A percentile compares a stretch with the other conserved stretches of the same genome.
Evolutionary conservation across 1,139 yeast genomes (phyloP).

Genomic region (Yamadazyma dendronema): DNA sequence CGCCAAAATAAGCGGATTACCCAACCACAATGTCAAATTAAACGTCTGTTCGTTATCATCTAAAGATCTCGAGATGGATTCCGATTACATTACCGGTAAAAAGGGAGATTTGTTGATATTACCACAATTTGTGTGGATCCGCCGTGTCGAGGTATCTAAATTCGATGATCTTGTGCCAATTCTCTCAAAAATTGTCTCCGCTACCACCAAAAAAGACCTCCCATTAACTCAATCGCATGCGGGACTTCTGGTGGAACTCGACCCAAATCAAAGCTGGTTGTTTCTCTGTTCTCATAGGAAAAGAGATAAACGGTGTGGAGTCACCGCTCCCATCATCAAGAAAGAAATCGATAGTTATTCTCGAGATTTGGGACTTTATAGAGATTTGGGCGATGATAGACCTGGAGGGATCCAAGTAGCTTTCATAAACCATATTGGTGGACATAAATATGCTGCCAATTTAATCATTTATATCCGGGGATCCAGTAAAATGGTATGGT

Average conservation of each 20-base stretch:
- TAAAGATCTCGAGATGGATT: slow-evolving; percentile 34
- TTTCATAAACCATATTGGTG: slow-evolving; percentile 86
- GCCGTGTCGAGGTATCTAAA: slow-evolving; percentile 44
- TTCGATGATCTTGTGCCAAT: slow-evolving; percentile 25
- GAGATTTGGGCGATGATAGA: slow-evolving; percentile 73
- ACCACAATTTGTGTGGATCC: slow-evolving; percentile 79
- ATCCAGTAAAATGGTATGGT: slow-evolving; percentile 80
- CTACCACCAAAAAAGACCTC: slow-evolving; percentile 7
- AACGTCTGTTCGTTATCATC: slow-evolving; percentile 51
- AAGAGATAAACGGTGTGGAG: slow-evolving; percentile 90
- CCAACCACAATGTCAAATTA: slow-evolving; percentile 41
- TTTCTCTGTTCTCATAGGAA: slow-evolving; percentile 86
- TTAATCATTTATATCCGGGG: slow-evolving; percentile 65
- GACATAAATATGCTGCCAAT: slow-evolving; percentile 92
- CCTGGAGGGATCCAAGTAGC: slow-evolving; percentile 72
- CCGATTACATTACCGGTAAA: slow-evolving; percentile 38
- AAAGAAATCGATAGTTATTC: slow-evolving; percentile 73
- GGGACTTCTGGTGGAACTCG: slow-evolving; percentile 21
- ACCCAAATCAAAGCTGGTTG: slow-evolving; percentile 53
- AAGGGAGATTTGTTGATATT: slow-evolving; percentile 62
- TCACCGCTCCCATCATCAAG: slow-evolving; percentile 91
- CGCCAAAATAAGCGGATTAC: too few species aligned
- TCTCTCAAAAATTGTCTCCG: slow-evolving; percentile 6
- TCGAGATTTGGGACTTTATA: slow-evolving; percentile 63
- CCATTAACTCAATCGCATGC: slow-evolving; percentile 1